Conservation (phyloP, 305 asterid genomes). For the Rubia tinctorum region DNA sequence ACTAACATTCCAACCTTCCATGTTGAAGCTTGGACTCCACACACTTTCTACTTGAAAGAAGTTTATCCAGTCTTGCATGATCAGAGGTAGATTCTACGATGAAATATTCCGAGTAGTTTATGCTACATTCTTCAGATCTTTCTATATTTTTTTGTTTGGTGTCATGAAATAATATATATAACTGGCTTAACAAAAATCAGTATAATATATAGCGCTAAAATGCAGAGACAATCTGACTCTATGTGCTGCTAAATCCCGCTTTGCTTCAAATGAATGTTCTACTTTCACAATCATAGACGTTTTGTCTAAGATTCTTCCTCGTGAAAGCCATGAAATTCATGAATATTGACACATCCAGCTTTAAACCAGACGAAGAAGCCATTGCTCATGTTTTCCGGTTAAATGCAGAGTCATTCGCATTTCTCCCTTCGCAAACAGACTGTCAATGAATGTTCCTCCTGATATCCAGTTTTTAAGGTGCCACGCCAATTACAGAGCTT, state of each 20-base stretch:
- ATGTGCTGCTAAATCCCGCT: neutral
- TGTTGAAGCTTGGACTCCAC: conserved; percentile 81
- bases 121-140: neutral
- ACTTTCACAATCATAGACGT: too few species aligned
- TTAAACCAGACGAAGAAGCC: neutral
- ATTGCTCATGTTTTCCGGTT: neutral
- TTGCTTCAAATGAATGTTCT: neutral
- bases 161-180: neutral
- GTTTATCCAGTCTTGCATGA: conserved; percentile 68
- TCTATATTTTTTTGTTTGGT: neutral
- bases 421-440: conserved; percentile 85
- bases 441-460: conserved; percentile 67
- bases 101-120: neutral
- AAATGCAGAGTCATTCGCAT: conserved; percentile 72
- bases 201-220: neutral
- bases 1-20: conserved; percentile 57
- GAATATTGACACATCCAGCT: neutral
- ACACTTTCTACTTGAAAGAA: conserved; percentile 65
- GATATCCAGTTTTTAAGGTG: conserved; percentile 74
- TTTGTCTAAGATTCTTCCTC: neutral
- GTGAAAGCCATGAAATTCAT: neutral
- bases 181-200: neutral
- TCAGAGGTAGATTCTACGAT: conserved; percentile 42
- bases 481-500: conserved; percentile 71
- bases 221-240: neutral